These are phyloP conservation scores for Colletotrichum abscissum DNA, from an alignment of 2,329 filamentous ascomycete genomes.

Conservation along the genomic window DNA sequence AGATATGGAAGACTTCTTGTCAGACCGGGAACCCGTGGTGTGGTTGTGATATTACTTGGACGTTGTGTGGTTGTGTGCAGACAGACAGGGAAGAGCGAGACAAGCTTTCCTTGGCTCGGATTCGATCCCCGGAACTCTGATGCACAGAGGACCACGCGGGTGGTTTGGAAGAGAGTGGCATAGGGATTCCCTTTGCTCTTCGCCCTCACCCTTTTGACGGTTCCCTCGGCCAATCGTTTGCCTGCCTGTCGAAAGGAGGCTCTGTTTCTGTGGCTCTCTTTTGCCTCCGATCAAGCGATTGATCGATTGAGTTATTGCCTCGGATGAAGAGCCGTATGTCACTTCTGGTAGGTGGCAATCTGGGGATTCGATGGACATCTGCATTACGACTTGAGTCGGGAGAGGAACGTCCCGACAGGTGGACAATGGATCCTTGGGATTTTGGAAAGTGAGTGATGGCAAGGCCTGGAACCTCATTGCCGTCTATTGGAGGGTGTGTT, in stretches of 20 bases:
- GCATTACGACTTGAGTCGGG: not conserved
- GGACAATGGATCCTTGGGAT: not conserved
- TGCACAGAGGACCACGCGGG: not conserved
- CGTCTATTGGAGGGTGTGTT: not conserved
- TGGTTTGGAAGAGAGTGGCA: not conserved
- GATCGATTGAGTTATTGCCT: not conserved
- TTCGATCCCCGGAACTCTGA: slow-evolving; percentile 16
- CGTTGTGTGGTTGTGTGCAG: slow-evolving; percentile 16
- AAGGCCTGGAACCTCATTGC: not conserved
- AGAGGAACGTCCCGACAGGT: not conserved
- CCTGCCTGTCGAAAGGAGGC: not conserved
- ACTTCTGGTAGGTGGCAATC: not conserved
- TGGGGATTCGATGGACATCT: not conserved
- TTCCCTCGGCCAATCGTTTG: not conserved
- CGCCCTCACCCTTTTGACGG: not conserved
- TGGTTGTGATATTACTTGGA: slow-evolving; percentile 17
- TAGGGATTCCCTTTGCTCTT: not conserved
- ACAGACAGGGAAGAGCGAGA: slow-evolving; percentile 16
- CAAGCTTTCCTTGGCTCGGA: slow-evolving; percentile 14
- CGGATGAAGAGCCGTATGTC: not conserved
- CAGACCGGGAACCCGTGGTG: not conserved
- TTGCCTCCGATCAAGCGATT: not conserved
- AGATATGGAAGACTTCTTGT: not conserved
- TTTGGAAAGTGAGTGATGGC: not conserved
- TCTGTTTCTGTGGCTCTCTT: not conserved